phyloP scores from a whole-genome alignment of 331 rosid genomes.

The Phaseolus coccineus region DNA sequence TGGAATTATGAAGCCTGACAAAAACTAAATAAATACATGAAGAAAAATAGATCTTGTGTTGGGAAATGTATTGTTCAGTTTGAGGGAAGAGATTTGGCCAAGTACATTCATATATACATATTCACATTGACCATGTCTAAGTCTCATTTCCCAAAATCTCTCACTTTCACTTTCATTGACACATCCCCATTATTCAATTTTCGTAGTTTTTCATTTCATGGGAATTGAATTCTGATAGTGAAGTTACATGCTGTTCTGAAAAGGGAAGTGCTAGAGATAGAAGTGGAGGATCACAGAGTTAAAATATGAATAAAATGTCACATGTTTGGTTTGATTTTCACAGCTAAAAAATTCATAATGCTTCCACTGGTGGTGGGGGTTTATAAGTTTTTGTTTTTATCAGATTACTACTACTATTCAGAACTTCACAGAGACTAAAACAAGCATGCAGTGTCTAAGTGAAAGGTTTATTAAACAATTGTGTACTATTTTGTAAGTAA shows the following conservation, averaged over 20 bases:
- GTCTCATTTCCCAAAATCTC: conserved; percentile 47
- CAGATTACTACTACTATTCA: neutral
- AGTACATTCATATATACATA: neutral
- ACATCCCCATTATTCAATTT: conserved; percentile 47
- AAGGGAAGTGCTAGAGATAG: conserved; percentile 33
- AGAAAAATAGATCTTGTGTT: conserved; percentile 19
- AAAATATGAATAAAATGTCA: neutral
- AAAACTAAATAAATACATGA: neutral
- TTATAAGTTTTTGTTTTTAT: too few relatives aligned
- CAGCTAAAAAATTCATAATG: neutral
- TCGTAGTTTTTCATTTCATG: conserved; percentile 43
- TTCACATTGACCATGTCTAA: conserved; percentile 38
- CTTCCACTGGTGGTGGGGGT: neutral
- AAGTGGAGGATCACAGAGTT: conserved; percentile 19
- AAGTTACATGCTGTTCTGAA: conserved; percentile 43
- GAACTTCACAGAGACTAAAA: neutral
- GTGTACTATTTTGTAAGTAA: neutral
- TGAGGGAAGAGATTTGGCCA: conserved; percentile 20
- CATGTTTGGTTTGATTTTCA: neutral
- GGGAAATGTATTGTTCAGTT: conserved; percentile 38
- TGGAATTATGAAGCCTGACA: conserved; percentile 40
- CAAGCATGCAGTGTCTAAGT: neutral
- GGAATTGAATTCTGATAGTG: conserved; percentile 54
- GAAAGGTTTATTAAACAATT: neutral
- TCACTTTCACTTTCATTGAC: conserved; percentile 42